Evolutionary conservation across 192 early-diverging fungal species (phyloP).

Genomic region (Entomortierella parvispora): DNA sequence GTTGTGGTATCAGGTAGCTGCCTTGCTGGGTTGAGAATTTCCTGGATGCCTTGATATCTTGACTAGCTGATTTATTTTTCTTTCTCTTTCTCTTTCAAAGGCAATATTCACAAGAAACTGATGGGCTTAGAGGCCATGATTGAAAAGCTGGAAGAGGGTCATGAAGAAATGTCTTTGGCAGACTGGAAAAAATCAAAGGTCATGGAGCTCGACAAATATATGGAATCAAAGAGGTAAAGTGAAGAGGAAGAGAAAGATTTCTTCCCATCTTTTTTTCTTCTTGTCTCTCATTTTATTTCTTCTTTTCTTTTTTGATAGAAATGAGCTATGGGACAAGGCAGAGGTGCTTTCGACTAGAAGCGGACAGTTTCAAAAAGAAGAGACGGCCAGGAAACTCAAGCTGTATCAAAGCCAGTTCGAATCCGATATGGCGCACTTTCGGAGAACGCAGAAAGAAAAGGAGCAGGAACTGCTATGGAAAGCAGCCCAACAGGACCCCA

Average conservation of each 20-base stretch:
- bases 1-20: slow-evolving; percentile 21
- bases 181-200: slow-evolving; percentile 43
- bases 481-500: neutral
- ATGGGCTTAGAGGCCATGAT: slow-evolving; percentile 30
- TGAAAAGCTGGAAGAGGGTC: slow-evolving; percentile 26
- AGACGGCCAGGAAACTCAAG: slow-evolving; percentile 25
- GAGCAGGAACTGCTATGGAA: slow-evolving; percentile 32
- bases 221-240: slow-evolving; percentile 41
- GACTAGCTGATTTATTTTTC: neutral
- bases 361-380: slow-evolving; percentile 44
- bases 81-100: neutral
- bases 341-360: slow-evolving; percentile 31
- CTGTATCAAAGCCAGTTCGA: slow-evolving; percentile 44
- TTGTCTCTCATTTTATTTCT: neutral
- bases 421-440: slow-evolving; percentile 40
- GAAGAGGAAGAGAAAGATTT: neutral
- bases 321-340: slow-evolving; percentile 46
- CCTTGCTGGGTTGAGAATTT: no score
- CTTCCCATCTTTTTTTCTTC: neutral
- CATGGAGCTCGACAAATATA: slow-evolving; percentile 35
- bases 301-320: neutral
- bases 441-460: slow-evolving; percentile 22
- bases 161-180: slow-evolving; percentile 15
- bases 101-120: slow-evolving; percentile 41
- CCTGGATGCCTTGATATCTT: no score